Percentiles rank a stretch among this genome's conserved stretches.
These are phyloP conservation scores for Ampelomyces quisqualis DNA, from an alignment of 2,329 filamentous ascomycete species.

Conservation along the genomic window DNA sequence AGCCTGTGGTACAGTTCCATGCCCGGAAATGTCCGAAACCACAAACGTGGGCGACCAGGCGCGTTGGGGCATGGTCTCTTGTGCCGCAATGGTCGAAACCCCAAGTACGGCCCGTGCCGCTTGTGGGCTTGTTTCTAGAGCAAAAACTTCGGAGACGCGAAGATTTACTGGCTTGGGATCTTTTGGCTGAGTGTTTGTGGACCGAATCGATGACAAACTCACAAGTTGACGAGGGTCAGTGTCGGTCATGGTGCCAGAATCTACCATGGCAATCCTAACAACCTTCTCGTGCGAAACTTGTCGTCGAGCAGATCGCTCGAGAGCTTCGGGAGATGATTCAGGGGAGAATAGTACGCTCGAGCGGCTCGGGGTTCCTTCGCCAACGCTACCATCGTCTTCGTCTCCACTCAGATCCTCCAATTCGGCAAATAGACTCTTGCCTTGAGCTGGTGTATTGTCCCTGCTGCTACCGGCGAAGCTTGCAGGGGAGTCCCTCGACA, in stretches of 20 bases:
- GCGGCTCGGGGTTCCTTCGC: conserved; percentile 40
- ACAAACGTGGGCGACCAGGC: conserved; percentile 18
- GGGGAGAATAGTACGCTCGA: conserved; percentile 35
- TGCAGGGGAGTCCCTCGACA: conserved; percentile 55
- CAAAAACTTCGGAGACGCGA: conserved; percentile 30
- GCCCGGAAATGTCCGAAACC: conserved; percentile 31
- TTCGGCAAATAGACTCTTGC: conserved; percentile 88
- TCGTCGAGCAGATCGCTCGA: conserved; percentile 20
- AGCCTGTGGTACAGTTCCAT: conserved; percentile 24
- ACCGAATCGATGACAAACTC: conserved; percentile 31
- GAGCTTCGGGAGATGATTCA: conserved; percentile 36
- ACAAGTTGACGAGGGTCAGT: conserved; percentile 50
- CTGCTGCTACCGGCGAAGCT: conserved; percentile 52
- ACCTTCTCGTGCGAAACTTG: conserved; percentile 22
- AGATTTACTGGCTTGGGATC: conserved; percentile 16
- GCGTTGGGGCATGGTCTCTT: conserved; percentile 25
- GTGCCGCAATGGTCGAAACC: conserved; percentile 26
- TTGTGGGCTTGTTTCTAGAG: conserved; percentile 30
- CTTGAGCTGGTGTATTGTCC: conserved; percentile 51
- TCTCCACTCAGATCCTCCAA: conserved; percentile 77
- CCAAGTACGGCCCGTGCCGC: conserved; percentile 17
- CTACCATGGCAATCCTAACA: conserved; percentile 54
- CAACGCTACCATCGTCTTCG: conserved; percentile 55
- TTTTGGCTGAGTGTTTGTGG: conserved; percentile 31
- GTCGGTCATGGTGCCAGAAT: conserved; percentile 64